These are phyloP conservation scores for Sphaerobolus stellatus DNA, from an alignment of 1,284 basidiomycete species.

Conservation along the genomic window DNA sequence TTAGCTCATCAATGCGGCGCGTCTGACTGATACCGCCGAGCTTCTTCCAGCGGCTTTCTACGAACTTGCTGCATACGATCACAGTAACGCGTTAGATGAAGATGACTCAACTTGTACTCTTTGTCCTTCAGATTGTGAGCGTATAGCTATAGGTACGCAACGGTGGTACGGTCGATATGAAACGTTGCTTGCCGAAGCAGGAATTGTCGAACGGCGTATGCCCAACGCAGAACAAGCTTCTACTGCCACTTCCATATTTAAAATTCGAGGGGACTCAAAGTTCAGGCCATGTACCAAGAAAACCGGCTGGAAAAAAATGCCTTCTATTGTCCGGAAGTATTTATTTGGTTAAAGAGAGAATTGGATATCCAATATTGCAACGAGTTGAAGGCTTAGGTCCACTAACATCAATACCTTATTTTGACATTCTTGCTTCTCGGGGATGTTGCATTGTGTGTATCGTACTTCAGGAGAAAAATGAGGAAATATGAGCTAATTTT, in stretches of 20 bases:
- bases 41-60: constrained; percentile 8
- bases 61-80: neutral
- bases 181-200: neutral
- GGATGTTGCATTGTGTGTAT: neutral
- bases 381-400: neutral
- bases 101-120: neutral
- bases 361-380: neutral
- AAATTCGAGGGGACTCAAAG: neutral
- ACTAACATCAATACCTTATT: too few species aligned
- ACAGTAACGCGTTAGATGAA: neutral
- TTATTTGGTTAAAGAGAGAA: neutral
- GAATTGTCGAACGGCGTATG: neutral
- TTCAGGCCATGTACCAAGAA: neutral
- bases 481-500: constrained; percentile 7
- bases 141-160: neutral
- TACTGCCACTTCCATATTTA: neutral
- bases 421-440: neutral
- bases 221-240: too few species aligned
- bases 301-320: neutral
- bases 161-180: neutral
- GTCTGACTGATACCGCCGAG: neutral
- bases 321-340: neutral
- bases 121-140: neutral
- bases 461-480: neutral
- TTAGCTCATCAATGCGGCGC: constrained; percentile 2